Evolutionary conservation across 2,329 filamentous ascomycete genomes (phyloP), one percentile per base, ranked within the genome.

Genomic region (Apiospora aurea): DNA sequence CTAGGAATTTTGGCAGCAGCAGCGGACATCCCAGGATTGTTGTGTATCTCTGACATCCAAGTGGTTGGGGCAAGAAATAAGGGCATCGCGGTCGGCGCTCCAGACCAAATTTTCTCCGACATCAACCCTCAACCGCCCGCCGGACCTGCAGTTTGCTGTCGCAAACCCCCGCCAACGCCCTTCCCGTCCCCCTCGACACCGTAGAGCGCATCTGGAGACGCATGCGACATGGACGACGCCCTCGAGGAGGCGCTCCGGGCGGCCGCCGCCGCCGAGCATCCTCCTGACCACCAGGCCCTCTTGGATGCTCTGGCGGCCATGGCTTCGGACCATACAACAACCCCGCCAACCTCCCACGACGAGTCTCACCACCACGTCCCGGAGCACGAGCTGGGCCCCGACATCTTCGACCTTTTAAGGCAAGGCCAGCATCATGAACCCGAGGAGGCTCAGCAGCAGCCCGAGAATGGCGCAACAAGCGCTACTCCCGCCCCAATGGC

Each of bases 31-130:
- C n/a, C n/a, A 43, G 64, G 29, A 29, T 26, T 67, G 24, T 71
- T 71, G 71, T 71, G 64, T 71, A 69, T 69, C 66, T 51, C 26
- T 41, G 70, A 34, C 49, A 69, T 69, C 38, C 53, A 61, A 69
- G 66, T 64, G 67, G 64, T 71, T 69, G 70, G 73, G 73, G 73
- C 73, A 73, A 70, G 71, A 73, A 71, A 73, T 73, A 71, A 74
- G 73, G 73, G 73, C 71, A 74, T 74, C 71, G 70, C 66, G 71
- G 69, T 72, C 72, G 72, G 72, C 69, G 71, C 43, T 69, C 11
- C 61, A 64, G 47, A 41, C 71, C 70, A 74, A 74, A 73, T 71
- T 74, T 74, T 73, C 69, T 69, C 69, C 69, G 71, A 71, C 70
- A 29, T 71, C 70, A 69, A 71, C 68, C 68, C 47, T 69, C 67